These are phyloP conservation scores for Leucosporidium yakuticum DNA, from an alignment of 768 basidiomycete species.

Conservation along the genomic window DNA sequence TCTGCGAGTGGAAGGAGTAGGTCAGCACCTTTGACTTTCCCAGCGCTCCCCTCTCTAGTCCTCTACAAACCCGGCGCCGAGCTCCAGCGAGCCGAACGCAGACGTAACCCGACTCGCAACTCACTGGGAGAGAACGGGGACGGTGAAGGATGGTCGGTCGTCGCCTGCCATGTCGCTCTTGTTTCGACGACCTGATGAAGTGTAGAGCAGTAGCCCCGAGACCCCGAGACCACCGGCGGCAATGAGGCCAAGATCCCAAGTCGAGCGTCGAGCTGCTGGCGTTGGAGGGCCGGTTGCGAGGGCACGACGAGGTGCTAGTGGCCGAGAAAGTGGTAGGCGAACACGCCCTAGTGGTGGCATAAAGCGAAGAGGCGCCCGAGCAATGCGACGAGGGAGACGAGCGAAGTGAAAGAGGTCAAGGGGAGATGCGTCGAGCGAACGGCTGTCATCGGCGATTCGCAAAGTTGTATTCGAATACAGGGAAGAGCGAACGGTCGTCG, in stretches of 20 bases:
- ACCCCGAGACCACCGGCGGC: constrained; percentile 12
- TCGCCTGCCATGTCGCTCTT: neutral
- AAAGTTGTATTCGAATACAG: too few species aligned
- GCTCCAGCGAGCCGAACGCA: neutral
- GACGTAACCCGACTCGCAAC: constrained; percentile 2
- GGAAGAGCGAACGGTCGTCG: too few species aligned
- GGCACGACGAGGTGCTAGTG: neutral
- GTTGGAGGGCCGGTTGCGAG: neutral
- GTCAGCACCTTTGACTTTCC: neutral
- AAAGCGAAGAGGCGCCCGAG: too few species aligned
- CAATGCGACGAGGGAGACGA: too few species aligned
- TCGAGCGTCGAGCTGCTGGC: neutral
- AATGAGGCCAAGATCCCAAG: constrained; percentile 20
- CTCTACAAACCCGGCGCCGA: neutral
- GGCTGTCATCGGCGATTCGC: too few species aligned
- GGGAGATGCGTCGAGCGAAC: too few species aligned
- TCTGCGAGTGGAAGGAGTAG: neutral
- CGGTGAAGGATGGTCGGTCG: constrained; percentile 20
- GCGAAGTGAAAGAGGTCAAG: too few species aligned
- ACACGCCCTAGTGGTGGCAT: too few species aligned
- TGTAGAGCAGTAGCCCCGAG: constrained; percentile 17
- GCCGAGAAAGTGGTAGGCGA: too few species aligned
- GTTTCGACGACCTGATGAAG: constrained; percentile 2
- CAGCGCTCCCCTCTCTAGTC: neutral
- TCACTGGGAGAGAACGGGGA: constrained; percentile 30